phyloP scores from a whole-genome alignment of 805 yeast genomes.

The Komagataella phaffii region DNA sequence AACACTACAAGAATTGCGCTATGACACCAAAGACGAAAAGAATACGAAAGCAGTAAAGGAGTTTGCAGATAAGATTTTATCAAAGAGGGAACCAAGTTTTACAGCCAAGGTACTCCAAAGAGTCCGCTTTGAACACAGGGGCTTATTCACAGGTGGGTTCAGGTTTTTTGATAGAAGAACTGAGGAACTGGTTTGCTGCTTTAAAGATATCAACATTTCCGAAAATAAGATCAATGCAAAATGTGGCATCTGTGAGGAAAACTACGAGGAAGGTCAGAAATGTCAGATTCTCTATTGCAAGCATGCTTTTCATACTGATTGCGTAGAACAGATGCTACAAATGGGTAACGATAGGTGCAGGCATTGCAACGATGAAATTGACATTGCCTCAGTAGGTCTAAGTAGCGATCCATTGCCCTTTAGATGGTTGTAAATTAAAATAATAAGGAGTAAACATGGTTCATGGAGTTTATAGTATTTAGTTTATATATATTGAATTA shows the following conservation, averaged over 20 bases:
- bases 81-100: not conserved
- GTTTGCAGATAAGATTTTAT: not conserved
- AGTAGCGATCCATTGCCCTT: not conserved
- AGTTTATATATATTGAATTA: too few relatives aligned
- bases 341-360: not conserved
- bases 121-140: not conserved
- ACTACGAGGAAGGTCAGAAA: not conserved
- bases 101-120: not conserved
- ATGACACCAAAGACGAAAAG: not conserved
- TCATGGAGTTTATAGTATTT: too few relatives aligned
- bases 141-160: not conserved
- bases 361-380: not conserved
- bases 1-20: not conserved
- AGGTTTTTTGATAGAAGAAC: not conserved
- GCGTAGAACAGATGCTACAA: not conserved
- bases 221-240: not conserved
- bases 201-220: constrained; percentile 1
- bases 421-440: not conserved
- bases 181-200: not conserved
- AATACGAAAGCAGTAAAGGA: not conserved
- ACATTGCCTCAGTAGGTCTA: not conserved
- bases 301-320: not conserved
- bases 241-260: not conserved
- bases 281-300: not conserved
- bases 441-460: too few relatives aligned